Conservation (phyloP, 768 basidiomycete genomes). For the Russula compacta region DNA sequence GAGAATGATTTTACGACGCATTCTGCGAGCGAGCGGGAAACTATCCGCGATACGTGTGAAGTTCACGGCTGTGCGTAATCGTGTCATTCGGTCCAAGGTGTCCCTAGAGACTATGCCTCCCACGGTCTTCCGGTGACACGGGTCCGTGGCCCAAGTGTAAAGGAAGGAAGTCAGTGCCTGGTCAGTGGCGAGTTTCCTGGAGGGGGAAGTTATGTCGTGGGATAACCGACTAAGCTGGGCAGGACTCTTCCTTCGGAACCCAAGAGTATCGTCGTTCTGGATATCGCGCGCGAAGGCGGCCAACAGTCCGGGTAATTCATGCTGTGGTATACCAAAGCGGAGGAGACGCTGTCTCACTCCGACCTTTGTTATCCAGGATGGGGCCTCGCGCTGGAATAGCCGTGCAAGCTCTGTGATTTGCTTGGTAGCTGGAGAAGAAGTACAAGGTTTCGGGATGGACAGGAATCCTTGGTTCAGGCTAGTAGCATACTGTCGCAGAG, state of each 20-base stretch:
- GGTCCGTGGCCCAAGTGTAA: slow-evolving; percentile 46
- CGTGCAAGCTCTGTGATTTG: not conserved
- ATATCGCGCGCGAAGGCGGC: slow-evolving; percentile 34
- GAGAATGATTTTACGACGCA: slow-evolving; percentile 75
- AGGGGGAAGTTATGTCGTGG: slow-evolving; percentile 27
- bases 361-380: slow-evolving; percentile 8
- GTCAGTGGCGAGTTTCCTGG: slow-evolving; percentile 31
- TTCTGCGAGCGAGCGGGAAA: slow-evolving; percentile 43
- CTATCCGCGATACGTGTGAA: slow-evolving; percentile 39
- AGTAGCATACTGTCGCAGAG: not conserved
- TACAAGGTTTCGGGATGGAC: not conserved
- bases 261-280: slow-evolving; percentile 19
- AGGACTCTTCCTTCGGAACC: slow-evolving; percentile 24
- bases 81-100: slow-evolving; percentile 24
- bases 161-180: slow-evolving; percentile 44
- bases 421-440: not conserved
- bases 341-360: slow-evolving; percentile 34
- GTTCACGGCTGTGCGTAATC: slow-evolving; percentile 28
- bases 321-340: slow-evolving; percentile 39
- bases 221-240: slow-evolving; percentile 39
- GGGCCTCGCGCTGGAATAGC: slow-evolving; percentile 8
- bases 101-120: slow-evolving; percentile 8
- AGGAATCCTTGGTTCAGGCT: no score
- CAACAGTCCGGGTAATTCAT: slow-evolving; percentile 36
- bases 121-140: slow-evolving; percentile 4